Evolutionary conservation across 1,139 yeast genomes (phyloP), one percentile per base, ranked within the genome.

Genomic region (Candida freyschussii): DNA sequence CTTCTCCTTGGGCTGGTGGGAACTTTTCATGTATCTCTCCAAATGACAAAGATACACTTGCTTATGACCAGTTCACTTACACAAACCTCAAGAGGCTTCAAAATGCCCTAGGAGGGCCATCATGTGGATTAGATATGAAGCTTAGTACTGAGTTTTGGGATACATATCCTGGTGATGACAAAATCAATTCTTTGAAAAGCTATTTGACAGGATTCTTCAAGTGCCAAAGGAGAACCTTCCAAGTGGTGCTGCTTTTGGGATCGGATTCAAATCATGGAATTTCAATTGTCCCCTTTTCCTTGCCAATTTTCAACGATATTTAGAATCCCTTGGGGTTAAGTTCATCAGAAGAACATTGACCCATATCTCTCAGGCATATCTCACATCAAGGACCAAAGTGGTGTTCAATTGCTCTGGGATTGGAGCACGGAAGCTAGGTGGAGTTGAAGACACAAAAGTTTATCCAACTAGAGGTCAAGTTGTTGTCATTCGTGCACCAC

Each of bases 1-100:
- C 93, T 3, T 78, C 87, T 1, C 93, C 93, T 2, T 79, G 80
- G 69, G 89, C 89, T 1, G 85, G 85, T n/a, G 85, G 82, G 2
- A 60, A 60, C 36, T 60, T 78, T 50, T 75, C 83, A 4, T 72
- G 80, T 49, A 77, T 79, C 35, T 69, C 83, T 0, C 81, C 77
- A 2, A 67, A 68, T 41, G 80, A 74, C 44, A 62, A 65, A 2
- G 67, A 61, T 7, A 69, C 78, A 1, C 49, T 78, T 33, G 55
- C 53, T 10, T 75, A 62, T 45, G 87, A 80, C 49, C 67, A 66
- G 46, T 61, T 57, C 47, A 75, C 85, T 2, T 80, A 75, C 52
- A 51, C 60, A 19, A 65, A 72, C 46, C 56, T 80, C 26, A 53
- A 44, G 4, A 48, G 53, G 26, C 45, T 80, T 25, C 73, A 68